Percentiles rank a stretch among this genome's conserved stretches.
These are phyloP conservation scores for Apiospora koreana DNA, from an alignment of 2,329 filamentous ascomycete genomes.

Conservation along the genomic window DNA sequence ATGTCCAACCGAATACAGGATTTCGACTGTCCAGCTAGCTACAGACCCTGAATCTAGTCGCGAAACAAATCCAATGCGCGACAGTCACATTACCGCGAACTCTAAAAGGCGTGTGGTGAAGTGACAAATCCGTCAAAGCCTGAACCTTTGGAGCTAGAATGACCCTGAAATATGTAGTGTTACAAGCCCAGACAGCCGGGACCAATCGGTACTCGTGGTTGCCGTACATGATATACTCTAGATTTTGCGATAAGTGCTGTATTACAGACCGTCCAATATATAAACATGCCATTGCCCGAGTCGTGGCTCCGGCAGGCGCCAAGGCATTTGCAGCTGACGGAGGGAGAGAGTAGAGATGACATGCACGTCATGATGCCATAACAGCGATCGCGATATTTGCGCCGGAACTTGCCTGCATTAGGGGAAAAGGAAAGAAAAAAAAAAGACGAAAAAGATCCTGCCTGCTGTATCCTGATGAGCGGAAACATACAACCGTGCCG, in stretches of 20 bases:
- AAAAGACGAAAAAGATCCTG: not conserved
- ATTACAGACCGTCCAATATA: not conserved
- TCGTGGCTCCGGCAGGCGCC: not conserved
- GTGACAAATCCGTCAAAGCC: not conserved
- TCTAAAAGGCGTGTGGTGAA: not conserved
- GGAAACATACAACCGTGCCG: not conserved
- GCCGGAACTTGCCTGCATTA: not conserved
- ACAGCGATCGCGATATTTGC: not conserved
- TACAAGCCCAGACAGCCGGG: slow-evolving; percentile 3
- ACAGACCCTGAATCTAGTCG: not conserved
- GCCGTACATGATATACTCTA: not conserved
- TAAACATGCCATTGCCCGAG: not conserved
- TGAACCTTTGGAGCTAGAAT: not conserved
- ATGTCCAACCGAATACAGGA: not conserved
- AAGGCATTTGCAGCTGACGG: not conserved
- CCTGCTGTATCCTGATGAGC: not conserved
- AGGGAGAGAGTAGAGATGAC: not conserved
- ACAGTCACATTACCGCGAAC: not conserved
- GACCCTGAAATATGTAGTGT: not conserved
- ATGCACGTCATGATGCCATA: slow-evolving; percentile 5
- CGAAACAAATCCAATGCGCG: not conserved
- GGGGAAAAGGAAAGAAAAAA: not conserved
- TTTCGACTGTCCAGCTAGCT: not conserved
- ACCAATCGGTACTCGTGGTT: not conserved
- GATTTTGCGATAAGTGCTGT: not conserved